These are phyloP conservation scores for Penicillium sp. DNA, from an alignment of 2,329 filamentous ascomycete species.

Conservation along the genomic window DNA sequence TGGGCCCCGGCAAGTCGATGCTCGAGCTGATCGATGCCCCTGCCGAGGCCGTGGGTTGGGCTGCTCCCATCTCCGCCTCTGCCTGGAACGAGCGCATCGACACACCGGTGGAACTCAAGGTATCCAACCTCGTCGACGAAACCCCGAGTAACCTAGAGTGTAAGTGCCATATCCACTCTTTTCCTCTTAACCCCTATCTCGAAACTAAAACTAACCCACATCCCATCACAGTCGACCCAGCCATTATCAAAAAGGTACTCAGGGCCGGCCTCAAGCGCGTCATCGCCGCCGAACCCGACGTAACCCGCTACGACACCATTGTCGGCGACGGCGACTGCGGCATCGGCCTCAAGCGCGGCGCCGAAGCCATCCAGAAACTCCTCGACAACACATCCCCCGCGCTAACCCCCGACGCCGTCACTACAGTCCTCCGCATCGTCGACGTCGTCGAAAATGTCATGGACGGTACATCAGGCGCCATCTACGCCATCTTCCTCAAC, in stretches of 20 bases:
- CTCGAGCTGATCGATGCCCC: slow-evolving; percentile 71
- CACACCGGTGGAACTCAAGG: slow-evolving; percentile 50
- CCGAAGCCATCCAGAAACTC: slow-evolving; percentile 65
- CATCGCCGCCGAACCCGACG: slow-evolving; percentile 67
- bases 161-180: slow-evolving; percentile 39
- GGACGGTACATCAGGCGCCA: slow-evolving; percentile 77
- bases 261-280: slow-evolving; percentile 62
- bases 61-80: slow-evolving; percentile 62
- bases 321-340: slow-evolving; percentile 93
- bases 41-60: slow-evolving; percentile 71
- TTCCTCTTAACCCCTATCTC: slow-evolving; percentile 5
- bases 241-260: slow-evolving; percentile 59
- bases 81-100: slow-evolving; percentile 63
- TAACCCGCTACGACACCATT: slow-evolving; percentile 75
- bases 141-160: slow-evolving; percentile 60
- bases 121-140: slow-evolving; percentile 50
- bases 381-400: slow-evolving; percentile 48
- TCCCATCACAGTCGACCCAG: slow-evolving; percentile 54
- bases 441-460: slow-evolving; percentile 71
- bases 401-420: slow-evolving; percentile 62
- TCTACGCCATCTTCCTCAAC: slow-evolving; percentile 90
- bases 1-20: slow-evolving; percentile 61
- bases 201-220: slow-evolving; percentile 28
- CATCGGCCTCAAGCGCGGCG: slow-evolving; percentile 82
- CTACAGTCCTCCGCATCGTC: slow-evolving; percentile 66